Conservation (phyloP, 306 rosid species). For the Glycine tomentella region DNA sequence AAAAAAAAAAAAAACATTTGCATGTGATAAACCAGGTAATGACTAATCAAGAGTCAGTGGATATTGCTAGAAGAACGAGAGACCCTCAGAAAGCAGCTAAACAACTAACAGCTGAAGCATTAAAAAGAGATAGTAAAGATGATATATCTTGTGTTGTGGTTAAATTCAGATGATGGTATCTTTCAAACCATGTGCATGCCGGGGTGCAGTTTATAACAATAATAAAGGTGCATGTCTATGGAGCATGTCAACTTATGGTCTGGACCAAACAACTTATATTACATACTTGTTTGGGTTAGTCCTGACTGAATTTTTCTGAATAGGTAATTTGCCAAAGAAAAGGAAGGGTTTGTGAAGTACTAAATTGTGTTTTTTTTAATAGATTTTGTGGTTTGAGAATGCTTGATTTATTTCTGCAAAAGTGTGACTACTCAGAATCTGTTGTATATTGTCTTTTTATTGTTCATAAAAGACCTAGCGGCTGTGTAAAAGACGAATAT, state of each 20-base stretch:
- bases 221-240: conserved; percentile 52
- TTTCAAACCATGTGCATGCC: conserved; percentile 39
- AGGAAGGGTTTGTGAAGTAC: conserved; percentile 46
- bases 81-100: conserved; percentile 87
- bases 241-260: conserved; percentile 45
- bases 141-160: conserved; percentile 92
- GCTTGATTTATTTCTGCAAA: conserved; percentile 63
- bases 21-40: conserved; percentile 70
- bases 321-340: conserved; percentile 39
- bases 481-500: conserved; percentile 54
- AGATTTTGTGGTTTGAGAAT: conserved; percentile 60
- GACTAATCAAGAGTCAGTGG: conserved; percentile 89
- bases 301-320: conserved; percentile 40
- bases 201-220: conserved; percentile 52
- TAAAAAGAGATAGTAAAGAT: conserved; percentile 87
- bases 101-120: conserved; percentile 76
- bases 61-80: conserved; percentile 71
- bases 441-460: conserved; percentile 48
- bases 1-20: background rate
- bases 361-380: conserved; percentile 52
- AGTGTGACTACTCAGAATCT: conserved; percentile 53
- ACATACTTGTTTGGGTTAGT: conserved; percentile 50
- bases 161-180: conserved; percentile 63
- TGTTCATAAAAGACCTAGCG: conserved; percentile 48
- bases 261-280: conserved; percentile 48